Base-by-base conservation (phyloP, 345 rosid genomes). In the Aethionema arabicum region DNA sequence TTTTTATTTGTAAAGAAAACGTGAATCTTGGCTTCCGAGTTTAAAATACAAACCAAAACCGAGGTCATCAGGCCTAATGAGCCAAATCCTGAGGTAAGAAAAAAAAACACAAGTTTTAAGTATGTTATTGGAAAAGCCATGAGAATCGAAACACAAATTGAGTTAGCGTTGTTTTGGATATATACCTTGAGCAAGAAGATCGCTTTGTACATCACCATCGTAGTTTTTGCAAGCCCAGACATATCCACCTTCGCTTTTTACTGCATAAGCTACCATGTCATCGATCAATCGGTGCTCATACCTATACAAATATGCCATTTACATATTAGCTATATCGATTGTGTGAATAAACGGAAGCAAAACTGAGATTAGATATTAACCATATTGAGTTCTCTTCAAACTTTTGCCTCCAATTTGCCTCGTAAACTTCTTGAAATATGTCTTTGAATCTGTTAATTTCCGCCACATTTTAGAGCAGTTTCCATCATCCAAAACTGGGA, bases 181-280 rank as follows among this genome's bases (percentile, higher is more conserved):
- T 39, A 50, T 55, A 89, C 96, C 99, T 85, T 89, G 99, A 55
- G 99, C 99, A 67, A 93, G 95, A 65, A 93, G 83, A 83, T 93
- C 97, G 67, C 99, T 93, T 72, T 85, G 96, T 46, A 93, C 99
- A 84, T 93, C 97, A 70, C 97, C 99, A 32, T 93, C 99, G 14
- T 93, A 93, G 70, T 93, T 93, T 80, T 93, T 93, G 82, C 99
- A 93, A 12, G 99, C 96, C 97, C 99, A 93, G 7, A 87, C 95
- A 84, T 89, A 93, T 67, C 99, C 97, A 16, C 99, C 99, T 56
- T 85, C 97, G 53, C 99, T 93, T 79, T 93, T 93, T 52, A 93
- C 0, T 11, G 86, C 95, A 73, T 93, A 93, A 59, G 99, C 99
- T 44, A 93, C 97, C 99, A 93, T 93, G 72, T 93, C 97, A 79